Percentiles rank a stretch among this genome's conserved stretches.
Conservation (phyloP, 495 filamentous ascomycete species). For the Amphirosellinia nigrospora region DNA sequence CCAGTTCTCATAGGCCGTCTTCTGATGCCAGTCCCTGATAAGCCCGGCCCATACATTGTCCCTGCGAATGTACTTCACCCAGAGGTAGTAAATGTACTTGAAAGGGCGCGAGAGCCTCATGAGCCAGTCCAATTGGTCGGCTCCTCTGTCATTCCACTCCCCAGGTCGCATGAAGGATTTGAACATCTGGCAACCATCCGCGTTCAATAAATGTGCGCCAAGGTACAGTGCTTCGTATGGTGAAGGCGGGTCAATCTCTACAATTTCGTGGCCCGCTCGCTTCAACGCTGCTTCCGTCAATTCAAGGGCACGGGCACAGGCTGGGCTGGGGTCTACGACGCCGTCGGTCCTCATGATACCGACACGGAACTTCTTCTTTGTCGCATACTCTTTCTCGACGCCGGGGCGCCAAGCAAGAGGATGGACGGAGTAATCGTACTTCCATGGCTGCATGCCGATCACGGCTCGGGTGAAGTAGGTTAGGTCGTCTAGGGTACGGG, state of each 20-base stretch:
- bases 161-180: conserved; percentile 73
- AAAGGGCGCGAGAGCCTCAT: conserved; percentile 76
- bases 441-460: conserved; percentile 88
- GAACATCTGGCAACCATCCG: conserved; percentile 87
- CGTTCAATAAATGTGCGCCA: conserved; percentile 84
- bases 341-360: conserved; percentile 83
- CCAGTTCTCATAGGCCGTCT: conserved; percentile 80
- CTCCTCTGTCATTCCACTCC: conserved; percentile 83
- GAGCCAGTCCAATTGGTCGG: conserved; percentile 71
- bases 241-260: conserved; percentile 69
- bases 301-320: conserved; percentile 78
- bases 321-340: conserved; percentile 86
- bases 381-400: conserved; percentile 61
- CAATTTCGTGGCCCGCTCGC: conserved; percentile 75
- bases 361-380: conserved; percentile 68
- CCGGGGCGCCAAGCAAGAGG: conserved; percentile 79
- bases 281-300: conserved; percentile 71
- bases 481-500: conserved; percentile 83
- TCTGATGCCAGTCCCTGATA: conserved; percentile 71
- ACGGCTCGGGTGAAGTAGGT: conserved; percentile 83
- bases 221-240: conserved; percentile 77
- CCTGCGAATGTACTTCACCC: conserved; percentile 78
- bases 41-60: conserved; percentile 82
- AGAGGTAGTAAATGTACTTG: conserved; percentile 87
- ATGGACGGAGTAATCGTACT: conserved; percentile 85